Base-by-base conservation (phyloP, 108 stramenopile genomes). In the Conticribra weissflogii region DNA sequence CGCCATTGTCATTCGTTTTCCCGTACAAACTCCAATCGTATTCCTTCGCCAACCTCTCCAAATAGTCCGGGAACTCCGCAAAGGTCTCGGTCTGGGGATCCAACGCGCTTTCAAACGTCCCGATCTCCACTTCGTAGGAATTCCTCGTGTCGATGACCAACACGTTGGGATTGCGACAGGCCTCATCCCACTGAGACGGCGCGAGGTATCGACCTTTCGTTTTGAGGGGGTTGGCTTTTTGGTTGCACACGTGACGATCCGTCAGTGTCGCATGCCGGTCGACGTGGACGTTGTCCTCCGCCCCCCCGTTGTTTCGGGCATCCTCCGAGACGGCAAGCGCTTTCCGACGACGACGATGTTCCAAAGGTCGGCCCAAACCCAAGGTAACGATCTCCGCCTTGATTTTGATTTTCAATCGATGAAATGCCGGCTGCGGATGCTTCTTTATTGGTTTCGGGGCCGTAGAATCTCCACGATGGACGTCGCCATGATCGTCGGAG, bases 61-160 rank as follows among this genome's bases (percentile, higher is more conserved):
- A 79, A 81, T 87, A 90, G 1, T 77, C 68, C 1, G 89, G 86
- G 67, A 93, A 90, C 74, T 93, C 89, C n/a, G 57, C 55, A 78
- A 90, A 91, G 33, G 68, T 77, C 2, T 72, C 57, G 0, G 89
- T 92, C 15, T 79, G 49, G 24, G 94, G 94, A 85, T 92, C 79
- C 22, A 88, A 59, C 17, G 94, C 91, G 61, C 86, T 81, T 22
- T 68, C 78, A 81, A 95, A 95, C 4, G 88, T 89, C 2, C 94
- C 94, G 31, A 95, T 81, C 8, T 85, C 74, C 68, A 87, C 64
- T 72, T 93, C 95, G 54, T 96, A 93, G 36, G 87, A 74, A 58
- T 92, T 91, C 1, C 91, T 81, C 19, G 89, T 89, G 74, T 91
- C 91, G 63, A 95, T 89, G 16, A 96, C 85, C 36, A 88, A 23